Evolutionary conservation across 345 rosid genomes (phyloP), one percentile per base, ranked within the genome.

Genomic region (Jatropha curcas): DNA sequence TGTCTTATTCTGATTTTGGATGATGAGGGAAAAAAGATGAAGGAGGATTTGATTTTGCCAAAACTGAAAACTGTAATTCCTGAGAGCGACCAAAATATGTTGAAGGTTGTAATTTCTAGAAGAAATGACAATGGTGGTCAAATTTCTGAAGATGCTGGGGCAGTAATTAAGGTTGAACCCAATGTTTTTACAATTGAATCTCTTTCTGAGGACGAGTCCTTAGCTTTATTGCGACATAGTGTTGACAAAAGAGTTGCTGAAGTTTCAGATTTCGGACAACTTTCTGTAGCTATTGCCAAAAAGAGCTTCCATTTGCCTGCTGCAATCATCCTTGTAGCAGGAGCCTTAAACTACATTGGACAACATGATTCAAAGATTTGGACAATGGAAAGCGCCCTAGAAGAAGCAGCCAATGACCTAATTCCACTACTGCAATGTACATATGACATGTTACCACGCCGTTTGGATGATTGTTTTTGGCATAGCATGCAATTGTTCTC

Each of bases 1-100:
- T 76, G 50, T 65, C 71, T 88, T 79, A 46, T 88, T 11, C 65
- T 87, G 34, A 79, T 87, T 71, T 71, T 87, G 73, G 88, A 86
- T 45, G 88, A 77, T 61, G 82, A 80, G 64, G 76, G 73, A 30
- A 71, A n/a, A 7, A 34, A 57, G 27, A 28, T 58, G 45, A 71
- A 31, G 2, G 78, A 73, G 41, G 16, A 65, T 1, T 5, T 11
- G 55, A 35, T 78, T 27, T 57, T 72, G 80, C 1, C 30, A 0
- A 25, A 48, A 0, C 1, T 52, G 33, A 2, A n/a, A 28, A 0
- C 2, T 6, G 37, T 71, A 48, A 68, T 68, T 65, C 37, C 24
- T 31, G 22, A 6, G 3, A 24, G 30, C 31, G 34, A 43, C n/a
- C 4, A n/a, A 39, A 0, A 31, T 1, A 14, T 0, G 31, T 14